A percentile compares a stretch with the other conserved stretches of the same genome.
phyloP scores from a whole-genome alignment of 1,284 basidiomycete genomes.

The Rhodotorula sp. region DNA sequence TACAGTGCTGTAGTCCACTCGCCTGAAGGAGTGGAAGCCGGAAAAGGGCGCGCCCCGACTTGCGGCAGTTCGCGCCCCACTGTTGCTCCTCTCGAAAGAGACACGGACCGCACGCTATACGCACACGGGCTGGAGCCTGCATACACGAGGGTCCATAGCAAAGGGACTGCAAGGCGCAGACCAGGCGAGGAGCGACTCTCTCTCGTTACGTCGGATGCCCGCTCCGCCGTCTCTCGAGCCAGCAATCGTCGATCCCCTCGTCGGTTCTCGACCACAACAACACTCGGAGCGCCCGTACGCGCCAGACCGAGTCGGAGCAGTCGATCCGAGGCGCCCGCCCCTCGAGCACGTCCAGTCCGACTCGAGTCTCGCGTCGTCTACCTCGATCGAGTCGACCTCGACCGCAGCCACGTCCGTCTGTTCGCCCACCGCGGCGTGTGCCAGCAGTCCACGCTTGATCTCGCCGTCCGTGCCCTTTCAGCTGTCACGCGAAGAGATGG shows the following conservation, averaged over 20 bases:
- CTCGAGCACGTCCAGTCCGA: background rate
- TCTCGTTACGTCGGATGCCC: background rate
- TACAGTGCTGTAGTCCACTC: too few species aligned
- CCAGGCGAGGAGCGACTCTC: too few species aligned
- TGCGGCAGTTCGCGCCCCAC: too few species aligned
- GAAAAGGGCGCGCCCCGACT: too few species aligned
- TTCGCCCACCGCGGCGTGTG: background rate
- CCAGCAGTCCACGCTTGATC: background rate
- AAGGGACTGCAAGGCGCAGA: too few species aligned
- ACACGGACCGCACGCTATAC: too few species aligned
- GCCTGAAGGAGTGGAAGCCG: too few species aligned
- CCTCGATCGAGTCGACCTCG: background rate
- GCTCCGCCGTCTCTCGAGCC: background rate
- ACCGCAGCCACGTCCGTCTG: constrained; percentile 14
- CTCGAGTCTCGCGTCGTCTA: background rate
- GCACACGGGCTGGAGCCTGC: too few species aligned
- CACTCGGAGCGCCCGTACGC: constrained; percentile 1
- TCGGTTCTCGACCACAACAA: background rate
- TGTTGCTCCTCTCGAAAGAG: too few species aligned
- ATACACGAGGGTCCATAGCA: too few species aligned
- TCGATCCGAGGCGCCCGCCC: background rate
- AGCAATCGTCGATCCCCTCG: background rate
- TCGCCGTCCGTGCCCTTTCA: background rate
- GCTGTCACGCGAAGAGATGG: background rate
- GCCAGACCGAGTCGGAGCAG: constrained; percentile 1